phyloP scores from a whole-genome alignment of 106 monocot genomes.

The Triglochin maritima region DNA sequence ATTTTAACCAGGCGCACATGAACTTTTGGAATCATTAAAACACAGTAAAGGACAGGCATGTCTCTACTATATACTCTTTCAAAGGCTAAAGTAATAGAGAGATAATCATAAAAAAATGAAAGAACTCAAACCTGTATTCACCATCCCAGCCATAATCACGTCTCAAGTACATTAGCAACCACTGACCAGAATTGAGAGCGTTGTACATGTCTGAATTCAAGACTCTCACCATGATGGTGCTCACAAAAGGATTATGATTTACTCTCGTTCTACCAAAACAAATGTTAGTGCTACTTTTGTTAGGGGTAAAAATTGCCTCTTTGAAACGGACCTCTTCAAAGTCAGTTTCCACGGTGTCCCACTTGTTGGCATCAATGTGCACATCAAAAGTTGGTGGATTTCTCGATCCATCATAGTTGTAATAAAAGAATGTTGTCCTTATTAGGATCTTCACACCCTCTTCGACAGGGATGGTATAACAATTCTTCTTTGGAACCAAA shows the following conservation, averaged over 20 bases:
- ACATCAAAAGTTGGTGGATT: background rate
- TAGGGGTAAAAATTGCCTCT: background rate
- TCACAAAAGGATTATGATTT: background rate
- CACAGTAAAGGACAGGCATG: too few species aligned
- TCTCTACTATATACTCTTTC: too few species aligned
- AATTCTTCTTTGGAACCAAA: too few species aligned
- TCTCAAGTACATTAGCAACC: too few species aligned
- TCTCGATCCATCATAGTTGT: background rate
- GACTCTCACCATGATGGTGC: background rate
- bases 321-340: background rate
- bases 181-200: background rate
- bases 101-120: too few species aligned
- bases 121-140: too few species aligned
- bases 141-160: too few species aligned
- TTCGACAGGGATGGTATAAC: constrained; percentile 2
- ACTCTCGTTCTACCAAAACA: background rate
- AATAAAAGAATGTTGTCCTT: background rate
- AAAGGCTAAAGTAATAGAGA: too few species aligned
- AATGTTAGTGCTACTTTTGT: background rate
- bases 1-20: too few species aligned
- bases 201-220: background rate
- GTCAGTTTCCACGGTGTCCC: background rate
- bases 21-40: too few species aligned
- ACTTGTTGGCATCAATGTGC: background rate
- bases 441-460: background rate